Evolutionary conservation across 495 filamentous ascomycete genomes (phyloP).

Genomic region (Lophiotrema nucula): DNA sequence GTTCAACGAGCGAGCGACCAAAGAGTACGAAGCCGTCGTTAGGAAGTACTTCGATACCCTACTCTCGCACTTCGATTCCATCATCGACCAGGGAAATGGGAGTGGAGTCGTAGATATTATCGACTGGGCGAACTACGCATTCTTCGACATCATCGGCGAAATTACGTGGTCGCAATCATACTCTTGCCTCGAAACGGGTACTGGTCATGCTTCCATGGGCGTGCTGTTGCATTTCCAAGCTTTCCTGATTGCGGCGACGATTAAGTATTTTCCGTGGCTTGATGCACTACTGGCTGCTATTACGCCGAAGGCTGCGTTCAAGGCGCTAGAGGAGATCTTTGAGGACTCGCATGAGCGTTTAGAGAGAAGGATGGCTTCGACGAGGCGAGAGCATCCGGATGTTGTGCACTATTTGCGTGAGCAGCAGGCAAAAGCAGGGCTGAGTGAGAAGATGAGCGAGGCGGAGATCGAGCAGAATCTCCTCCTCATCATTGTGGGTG

Average conservation of each 20-base stretch:
- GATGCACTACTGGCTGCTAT: slow-evolving; percentile 5
- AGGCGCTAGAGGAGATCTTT: slow-evolving; percentile 10
- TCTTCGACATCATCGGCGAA: slow-evolving; percentile 28
- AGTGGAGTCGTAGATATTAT: slow-evolving; percentile 10
- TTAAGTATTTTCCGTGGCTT: slow-evolving; percentile 13
- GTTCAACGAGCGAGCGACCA: not conserved
- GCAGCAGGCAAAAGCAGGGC: not conserved
- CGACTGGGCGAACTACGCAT: slow-evolving; percentile 18
- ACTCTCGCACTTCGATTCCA: not conserved
- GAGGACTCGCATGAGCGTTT: slow-evolving; percentile 5
- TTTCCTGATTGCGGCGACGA: not conserved
- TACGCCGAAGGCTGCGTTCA: slow-evolving; percentile 16
- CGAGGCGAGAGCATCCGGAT: not conserved
- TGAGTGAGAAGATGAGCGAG: not conserved
- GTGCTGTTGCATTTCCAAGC: slow-evolving; percentile 20
- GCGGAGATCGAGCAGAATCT: slow-evolving; percentile 23
- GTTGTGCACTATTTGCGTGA: not conserved
- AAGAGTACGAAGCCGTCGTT: slow-evolving; percentile 11
- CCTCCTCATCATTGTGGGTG: slow-evolving; percentile 17
- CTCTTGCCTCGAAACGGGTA: slow-evolving; percentile 10
- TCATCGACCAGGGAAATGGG: not conserved
- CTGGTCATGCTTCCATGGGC: slow-evolving; percentile 9
- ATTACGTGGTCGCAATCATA: slow-evolving; percentile 6
- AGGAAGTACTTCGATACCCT: slow-evolving; percentile 10
- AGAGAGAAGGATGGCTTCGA: not conserved